These are phyloP conservation scores for Ophiostoma ulmi DNA, from an alignment of 2,329 filamentous ascomycete genomes.

Conservation along the genomic window DNA sequence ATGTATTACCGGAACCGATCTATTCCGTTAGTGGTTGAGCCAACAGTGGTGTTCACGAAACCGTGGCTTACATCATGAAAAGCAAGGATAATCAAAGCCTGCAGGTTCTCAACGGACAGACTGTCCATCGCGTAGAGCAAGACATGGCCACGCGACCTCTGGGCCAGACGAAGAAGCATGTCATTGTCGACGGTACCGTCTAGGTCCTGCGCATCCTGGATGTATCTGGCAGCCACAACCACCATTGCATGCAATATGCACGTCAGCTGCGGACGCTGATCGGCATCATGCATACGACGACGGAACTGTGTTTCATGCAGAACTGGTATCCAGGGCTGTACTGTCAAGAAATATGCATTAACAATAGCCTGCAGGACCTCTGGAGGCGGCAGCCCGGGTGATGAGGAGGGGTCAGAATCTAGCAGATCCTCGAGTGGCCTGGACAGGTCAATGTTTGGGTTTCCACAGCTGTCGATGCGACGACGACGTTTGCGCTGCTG, in stretches of 20 bases:
- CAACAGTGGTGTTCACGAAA: slow-evolving; percentile 29
- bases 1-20: slow-evolving; percentile 30
- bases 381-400: slow-evolving; percentile 18
- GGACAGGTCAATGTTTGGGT: slow-evolving; percentile 21
- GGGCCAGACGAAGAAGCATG: slow-evolving; percentile 22
- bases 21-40: not conserved
- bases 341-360: slow-evolving; percentile 32
- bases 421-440: slow-evolving; percentile 13
- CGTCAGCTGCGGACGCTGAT: slow-evolving; percentile 29
- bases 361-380: slow-evolving; percentile 30
- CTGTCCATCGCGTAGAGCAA: slow-evolving; percentile 33
- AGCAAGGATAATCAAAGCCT: slow-evolving; percentile 35
- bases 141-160: slow-evolving; percentile 28
- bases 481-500: slow-evolving; percentile 22
- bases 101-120: slow-evolving; percentile 35
- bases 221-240: slow-evolving; percentile 24
- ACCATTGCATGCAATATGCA: slow-evolving; percentile 36
- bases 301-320: slow-evolving; percentile 35
- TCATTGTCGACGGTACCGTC: slow-evolving; percentile 29
- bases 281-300: slow-evolving; percentile 29
- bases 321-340: slow-evolving; percentile 39
- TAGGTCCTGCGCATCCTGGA: not conserved
- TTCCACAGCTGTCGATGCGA: slow-evolving; percentile 24
- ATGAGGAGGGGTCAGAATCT: slow-evolving; percentile 9
- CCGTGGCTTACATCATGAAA: slow-evolving; percentile 33